Conservation (phyloP, 106 monocot genomes). For the Apostasia shenzhenica region DNA sequence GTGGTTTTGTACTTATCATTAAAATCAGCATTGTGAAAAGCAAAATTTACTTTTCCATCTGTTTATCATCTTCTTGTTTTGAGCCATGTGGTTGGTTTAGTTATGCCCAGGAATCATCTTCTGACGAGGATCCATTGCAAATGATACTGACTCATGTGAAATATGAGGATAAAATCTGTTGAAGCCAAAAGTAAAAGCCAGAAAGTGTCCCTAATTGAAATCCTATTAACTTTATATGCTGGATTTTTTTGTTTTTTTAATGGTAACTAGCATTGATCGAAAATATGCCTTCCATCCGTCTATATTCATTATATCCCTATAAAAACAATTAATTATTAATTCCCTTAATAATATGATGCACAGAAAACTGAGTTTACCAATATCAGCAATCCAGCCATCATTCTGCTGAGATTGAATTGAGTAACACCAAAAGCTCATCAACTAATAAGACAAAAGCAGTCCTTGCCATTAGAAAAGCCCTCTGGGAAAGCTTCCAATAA, state of each 20-base stretch:
- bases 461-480: constrained; percentile 13
- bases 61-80: not conserved
- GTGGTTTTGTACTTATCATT: too few relatives aligned
- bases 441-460: constrained; percentile 12
- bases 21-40: too few relatives aligned
- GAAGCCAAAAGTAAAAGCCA: constrained; percentile 11
- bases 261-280: too few relatives aligned
- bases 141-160: constrained; percentile 30
- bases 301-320: not conserved
- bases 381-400: constrained; percentile 7
- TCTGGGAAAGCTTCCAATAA: constrained; percentile 26
- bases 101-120: constrained; percentile 68
- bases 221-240: constrained; percentile 22
- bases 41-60: not conserved
- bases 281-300: too few relatives aligned
- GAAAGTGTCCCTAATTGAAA: constrained; percentile 19
- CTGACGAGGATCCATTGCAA: constrained; percentile 49
- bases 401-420: constrained; percentile 9
- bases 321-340: not conserved
- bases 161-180: constrained; percentile 9
- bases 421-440: constrained; percentile 4
- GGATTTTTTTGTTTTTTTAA: too few relatives aligned
- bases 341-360: constrained; percentile 32
- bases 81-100: constrained; percentile 20
- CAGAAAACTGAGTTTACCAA: constrained; percentile 18